These are phyloP conservation scores for Xylariaceae sp. DNA, from an alignment of 2,329 filamentous ascomycete genomes.

Conservation along the genomic window DNA sequence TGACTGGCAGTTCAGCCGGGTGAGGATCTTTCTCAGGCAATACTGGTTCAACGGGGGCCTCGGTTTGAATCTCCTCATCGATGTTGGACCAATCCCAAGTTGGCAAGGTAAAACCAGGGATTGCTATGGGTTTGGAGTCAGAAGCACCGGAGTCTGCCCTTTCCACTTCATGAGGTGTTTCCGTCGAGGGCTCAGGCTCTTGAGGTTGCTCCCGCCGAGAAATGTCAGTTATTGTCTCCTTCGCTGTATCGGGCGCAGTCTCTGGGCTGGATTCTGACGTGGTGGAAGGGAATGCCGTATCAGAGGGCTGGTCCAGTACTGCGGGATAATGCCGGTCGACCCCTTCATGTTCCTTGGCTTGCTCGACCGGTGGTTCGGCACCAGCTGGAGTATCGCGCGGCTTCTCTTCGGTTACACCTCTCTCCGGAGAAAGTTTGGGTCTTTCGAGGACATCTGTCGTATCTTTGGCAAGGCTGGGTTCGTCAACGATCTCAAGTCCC, in stretches of 20 bases:
- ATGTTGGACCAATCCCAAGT: slow-evolving; percentile 19
- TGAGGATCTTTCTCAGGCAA: slow-evolving; percentile 6
- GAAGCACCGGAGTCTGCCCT: slow-evolving; percentile 6
- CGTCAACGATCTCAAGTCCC: not conserved
- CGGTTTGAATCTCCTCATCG: slow-evolving; percentile 15
- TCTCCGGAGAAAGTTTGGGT: not conserved
- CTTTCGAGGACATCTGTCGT: not conserved
- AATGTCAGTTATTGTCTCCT: not conserved
- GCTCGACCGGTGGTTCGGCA: not conserved
- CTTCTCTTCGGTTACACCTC: not conserved
- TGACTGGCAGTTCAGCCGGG: not conserved
- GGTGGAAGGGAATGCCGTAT: not conserved
- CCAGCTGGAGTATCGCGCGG: not conserved
- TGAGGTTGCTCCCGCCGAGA: slow-evolving; percentile 7
- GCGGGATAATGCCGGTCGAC: not conserved
- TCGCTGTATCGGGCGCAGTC: not conserved
- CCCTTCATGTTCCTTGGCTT: not conserved
- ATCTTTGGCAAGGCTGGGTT: not conserved
- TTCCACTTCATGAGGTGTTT: slow-evolving; percentile 33
- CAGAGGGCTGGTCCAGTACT: not conserved
- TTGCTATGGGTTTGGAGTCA: slow-evolving; percentile 6
- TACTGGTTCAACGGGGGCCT: slow-evolving; percentile 1
- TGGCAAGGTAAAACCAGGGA: slow-evolving; percentile 7
- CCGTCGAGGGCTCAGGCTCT: slow-evolving; percentile 21
- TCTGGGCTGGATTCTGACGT: not conserved